Evolutionary conservation across 2,329 filamentous ascomycete genomes (phyloP), one percentile per base, ranked within the genome.

Genomic region (Paraconiothyrium sp.): DNA sequence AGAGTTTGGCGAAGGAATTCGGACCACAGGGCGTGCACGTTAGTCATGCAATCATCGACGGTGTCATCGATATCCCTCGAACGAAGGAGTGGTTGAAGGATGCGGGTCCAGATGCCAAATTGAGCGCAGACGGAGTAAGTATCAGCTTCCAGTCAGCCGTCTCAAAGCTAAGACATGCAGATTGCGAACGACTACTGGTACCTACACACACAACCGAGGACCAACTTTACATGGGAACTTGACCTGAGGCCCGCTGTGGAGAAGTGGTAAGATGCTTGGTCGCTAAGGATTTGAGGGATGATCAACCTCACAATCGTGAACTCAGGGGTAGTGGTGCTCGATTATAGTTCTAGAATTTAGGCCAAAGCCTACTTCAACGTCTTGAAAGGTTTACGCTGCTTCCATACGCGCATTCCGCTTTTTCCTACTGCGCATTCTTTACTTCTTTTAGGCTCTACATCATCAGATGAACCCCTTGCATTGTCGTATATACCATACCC

Each of bases 151-250:
- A 39, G 30, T 4, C 27, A 11, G 34, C 39, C 1, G 43, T 4
- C 4, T 47, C 20, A 6, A 49, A 27, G 11, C 32, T 59, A 54
- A 61, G 27, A 32, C 44, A 20, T 4, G 4, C 49, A 94, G 89
- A 96, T 97, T 83, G 93, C 93, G 11, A 92, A 96, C 67, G 86
- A 88, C 11, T 97, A 97, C 73, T 97, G 92, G 92, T 83, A 90
- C 74, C 75, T 97, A 71, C 93, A 97, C 73, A 90, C 89, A 0
- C 93, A 97, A 81, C 91, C 90, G 35, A 85, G 87, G 68, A 92
- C 90, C 6, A 88, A 88, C 2, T 96, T 94, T 72, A 93, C 92
- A 0, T 92, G 92, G 73, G 92, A 96, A 80, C 78, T 96, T 68
- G 93, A 96, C 78, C 81, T 94, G 34, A 84, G 93, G 65, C 92